phyloP scores from a whole-genome alignment of 2,329 filamentous ascomycete species.

The Colletotrichum musicola region DNA sequence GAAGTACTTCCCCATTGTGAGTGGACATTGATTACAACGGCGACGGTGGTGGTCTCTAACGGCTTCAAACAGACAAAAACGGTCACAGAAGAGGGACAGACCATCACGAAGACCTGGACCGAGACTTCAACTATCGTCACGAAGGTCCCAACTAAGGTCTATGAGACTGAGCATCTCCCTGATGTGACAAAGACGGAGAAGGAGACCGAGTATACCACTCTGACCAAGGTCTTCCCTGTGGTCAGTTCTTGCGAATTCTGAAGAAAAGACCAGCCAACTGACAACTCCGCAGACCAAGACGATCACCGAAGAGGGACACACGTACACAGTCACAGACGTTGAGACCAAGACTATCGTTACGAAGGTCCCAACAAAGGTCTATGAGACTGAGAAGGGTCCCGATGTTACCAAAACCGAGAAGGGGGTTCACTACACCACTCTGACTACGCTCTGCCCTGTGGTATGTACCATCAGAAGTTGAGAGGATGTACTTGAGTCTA shows the following conservation, averaged over 20 bases:
- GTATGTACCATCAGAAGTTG: background rate
- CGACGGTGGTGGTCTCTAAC: background rate
- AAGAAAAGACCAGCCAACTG: background rate
- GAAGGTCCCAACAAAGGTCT: slow-evolving; percentile 48
- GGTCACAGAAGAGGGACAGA: slow-evolving; percentile 39
- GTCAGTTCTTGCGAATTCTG: background rate
- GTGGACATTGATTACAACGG: background rate
- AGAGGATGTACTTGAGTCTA: background rate
- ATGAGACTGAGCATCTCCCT: slow-evolving; percentile 51
- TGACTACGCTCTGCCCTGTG: slow-evolving; percentile 45
- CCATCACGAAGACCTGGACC: slow-evolving; percentile 43
- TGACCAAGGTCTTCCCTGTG: slow-evolving; percentile 59
- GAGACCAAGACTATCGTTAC: slow-evolving; percentile 47
- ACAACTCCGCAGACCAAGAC: slow-evolving; percentile 18
- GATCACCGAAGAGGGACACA: slow-evolving; percentile 36
- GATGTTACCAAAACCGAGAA: slow-evolving; percentile 50
- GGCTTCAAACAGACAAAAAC: slow-evolving; percentile 23
- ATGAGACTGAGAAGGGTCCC: slow-evolving; percentile 51
- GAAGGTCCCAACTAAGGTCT: slow-evolving; percentile 48
- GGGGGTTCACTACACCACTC: slow-evolving; percentile 52
- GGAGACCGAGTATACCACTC: slow-evolving; percentile 55
- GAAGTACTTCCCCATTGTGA: slow-evolving; percentile 12
- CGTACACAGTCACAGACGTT: slow-evolving; percentile 39
- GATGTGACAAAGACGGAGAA: slow-evolving; percentile 53
- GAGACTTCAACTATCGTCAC: slow-evolving; percentile 47